Evolutionary conservation across 2,329 filamentous ascomycete species (phyloP), one percentile per base, ranked within the genome.

Genomic region (Aureobasidium pullulans): DNA sequence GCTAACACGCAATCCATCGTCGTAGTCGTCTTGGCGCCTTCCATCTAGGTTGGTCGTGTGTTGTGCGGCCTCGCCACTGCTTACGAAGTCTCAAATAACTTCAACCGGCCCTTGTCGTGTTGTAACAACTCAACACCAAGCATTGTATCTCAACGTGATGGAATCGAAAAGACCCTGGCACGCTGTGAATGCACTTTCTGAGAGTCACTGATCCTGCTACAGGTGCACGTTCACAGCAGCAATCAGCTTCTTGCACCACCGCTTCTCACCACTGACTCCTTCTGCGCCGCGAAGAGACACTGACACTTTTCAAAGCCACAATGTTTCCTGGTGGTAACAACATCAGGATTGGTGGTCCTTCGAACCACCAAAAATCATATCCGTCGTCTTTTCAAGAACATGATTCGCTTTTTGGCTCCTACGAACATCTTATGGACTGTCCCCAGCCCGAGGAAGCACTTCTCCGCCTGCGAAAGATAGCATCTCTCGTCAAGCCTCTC

Each of bases 401-500:
- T 32, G 77, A 79, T 62, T 67, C 77, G 16, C 75, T 78, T 49
- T 79, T 80, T 66, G 72, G 74, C 68, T 74, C 72, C 34, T 80
- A 80, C 62, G 76, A 79, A 69, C 77, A 80, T 66, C 69, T 80
- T 3, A 72, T 73, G 56, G 72, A 76, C 49, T 68, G 79, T 5
- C 74, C 74, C 7, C 72, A 72, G 37, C 72, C 73, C 52, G 72
- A 73, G 49, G 73, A 77, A 46, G 78, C 77, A n/a, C 69, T 80
- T 10, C 68, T 83, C 37, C 84, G 83, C 60, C 80, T 97, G 28
- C 88, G 85, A 67, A 92, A 88, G 72, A 81, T 95, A 42, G 90
- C 90, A 2, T 96, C 91, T 29, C 75, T 95, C 60, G 92, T 96
- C 62, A 96, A 96, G 72, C 93, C 93, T 16, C 89, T 97, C 63